Conservation (phyloP, 202 grass and related monocot genomes). For the Schoenoplectus triqueter region DNA sequence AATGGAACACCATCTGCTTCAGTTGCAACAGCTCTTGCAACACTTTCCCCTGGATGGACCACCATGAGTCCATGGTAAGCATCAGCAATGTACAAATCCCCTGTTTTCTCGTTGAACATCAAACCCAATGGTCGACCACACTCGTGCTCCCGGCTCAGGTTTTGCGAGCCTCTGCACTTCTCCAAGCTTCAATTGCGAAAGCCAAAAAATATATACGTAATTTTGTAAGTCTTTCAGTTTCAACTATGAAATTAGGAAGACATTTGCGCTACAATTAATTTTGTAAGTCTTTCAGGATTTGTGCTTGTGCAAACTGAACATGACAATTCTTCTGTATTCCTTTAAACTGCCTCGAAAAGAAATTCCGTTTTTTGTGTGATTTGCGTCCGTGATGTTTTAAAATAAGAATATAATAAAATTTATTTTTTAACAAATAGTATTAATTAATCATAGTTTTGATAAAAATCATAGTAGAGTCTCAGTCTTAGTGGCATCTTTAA, state of each 20-base stretch:
- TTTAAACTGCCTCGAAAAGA: background rate
- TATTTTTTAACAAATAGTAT: too few species aligned
- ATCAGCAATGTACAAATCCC: conserved; percentile 71
- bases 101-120: conserved; percentile 49
- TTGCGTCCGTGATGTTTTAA: too few species aligned
- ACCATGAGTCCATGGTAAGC: conserved; percentile 66
- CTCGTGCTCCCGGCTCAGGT: conserved; percentile 39
- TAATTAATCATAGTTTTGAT: too few species aligned
- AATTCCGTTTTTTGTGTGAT: too few species aligned
- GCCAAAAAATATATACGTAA: background rate
- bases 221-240: background rate
- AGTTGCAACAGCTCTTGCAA: conserved; percentile 44
- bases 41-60: conserved; percentile 14
- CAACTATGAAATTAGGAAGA: background rate
- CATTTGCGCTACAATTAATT: background rate
- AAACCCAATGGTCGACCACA: conserved; percentile 72
- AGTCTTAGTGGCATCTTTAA: too few species aligned
- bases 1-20: conserved; percentile 34
- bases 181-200: conserved; percentile 32
- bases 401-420: too few species aligned
- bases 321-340: background rate
- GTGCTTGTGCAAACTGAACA: background rate
- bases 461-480: too few species aligned
- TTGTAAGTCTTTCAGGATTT: background rate
- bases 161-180: conserved; percentile 45